Conservation (phyloP, 2,329 filamentous ascomycete genomes). For the Penicillium griseofulvum region DNA sequence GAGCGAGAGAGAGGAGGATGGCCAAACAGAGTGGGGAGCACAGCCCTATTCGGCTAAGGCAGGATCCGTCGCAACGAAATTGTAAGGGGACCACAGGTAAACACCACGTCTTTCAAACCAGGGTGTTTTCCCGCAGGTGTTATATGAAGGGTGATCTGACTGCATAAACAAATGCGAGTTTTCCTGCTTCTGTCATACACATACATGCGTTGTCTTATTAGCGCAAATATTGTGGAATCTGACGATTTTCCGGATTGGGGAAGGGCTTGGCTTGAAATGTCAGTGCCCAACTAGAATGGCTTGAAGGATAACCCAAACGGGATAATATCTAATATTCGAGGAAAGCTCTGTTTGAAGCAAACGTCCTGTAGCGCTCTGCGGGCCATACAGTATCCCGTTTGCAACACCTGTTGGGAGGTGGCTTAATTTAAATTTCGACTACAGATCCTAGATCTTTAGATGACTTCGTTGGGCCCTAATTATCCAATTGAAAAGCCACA, state of each 20-base stretch:
- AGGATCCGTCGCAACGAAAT: too few species aligned
- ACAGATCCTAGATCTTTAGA: not conserved
- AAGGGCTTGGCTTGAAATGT: not conserved
- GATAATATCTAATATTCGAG: too few species aligned
- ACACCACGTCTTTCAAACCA: not conserved
- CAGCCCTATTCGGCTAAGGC: too few species aligned
- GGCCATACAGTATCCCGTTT: too few species aligned
- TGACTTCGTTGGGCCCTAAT: not conserved
- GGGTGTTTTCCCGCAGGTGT: not conserved
- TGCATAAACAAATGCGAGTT: not conserved
- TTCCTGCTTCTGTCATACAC: not conserved
- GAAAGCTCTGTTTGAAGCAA: not conserved
- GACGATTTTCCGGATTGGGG: not conserved
- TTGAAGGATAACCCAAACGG: not conserved
- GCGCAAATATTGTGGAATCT: too few species aligned
- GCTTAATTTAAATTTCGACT: not conserved
- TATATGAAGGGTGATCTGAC: not conserved
- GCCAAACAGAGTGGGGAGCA: too few species aligned
- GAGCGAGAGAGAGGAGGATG: too few species aligned
- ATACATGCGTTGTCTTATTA: not conserved
- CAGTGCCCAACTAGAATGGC: not conserved
- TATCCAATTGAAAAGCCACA: not conserved
- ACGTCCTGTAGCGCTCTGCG: not conserved
- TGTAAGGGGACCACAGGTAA: too few species aligned
- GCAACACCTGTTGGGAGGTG: too few species aligned